Conservation (phyloP, 148 eudicot species). For the Beta vulgaris region DNA sequence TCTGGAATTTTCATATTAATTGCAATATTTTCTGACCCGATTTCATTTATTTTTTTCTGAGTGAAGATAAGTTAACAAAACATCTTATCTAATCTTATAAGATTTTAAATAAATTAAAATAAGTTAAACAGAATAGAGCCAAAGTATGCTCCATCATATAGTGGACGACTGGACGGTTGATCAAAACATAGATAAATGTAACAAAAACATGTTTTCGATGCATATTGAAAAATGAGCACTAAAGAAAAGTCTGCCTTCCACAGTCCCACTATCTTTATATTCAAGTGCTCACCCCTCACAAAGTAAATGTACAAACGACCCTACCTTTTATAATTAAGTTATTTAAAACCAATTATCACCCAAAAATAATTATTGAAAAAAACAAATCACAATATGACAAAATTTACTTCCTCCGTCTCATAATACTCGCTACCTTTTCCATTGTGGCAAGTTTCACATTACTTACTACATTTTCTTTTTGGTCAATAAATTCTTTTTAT, state of each 20-base stretch:
- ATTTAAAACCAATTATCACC: background rate
- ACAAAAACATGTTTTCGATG: conserved; percentile 1
- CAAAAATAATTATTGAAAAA: background rate
- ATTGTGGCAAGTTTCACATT: too few relatives aligned
- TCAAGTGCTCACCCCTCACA: conserved; percentile 11
- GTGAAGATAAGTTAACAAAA: too few relatives aligned
- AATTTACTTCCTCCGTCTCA: too few relatives aligned
- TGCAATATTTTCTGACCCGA: too few relatives aligned
- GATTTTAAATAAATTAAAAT: too few relatives aligned
- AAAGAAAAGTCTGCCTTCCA: background rate
- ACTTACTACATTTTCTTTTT: too few relatives aligned
- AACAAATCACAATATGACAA: background rate
- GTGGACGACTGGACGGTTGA: background rate
- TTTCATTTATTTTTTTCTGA: too few relatives aligned
- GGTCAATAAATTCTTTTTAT: too few relatives aligned
- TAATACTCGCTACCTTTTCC: background rate
- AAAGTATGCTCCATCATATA: too few relatives aligned
- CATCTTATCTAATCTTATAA: too few relatives aligned
- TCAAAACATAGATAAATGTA: background rate
- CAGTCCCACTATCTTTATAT: background rate
- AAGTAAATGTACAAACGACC: background rate
- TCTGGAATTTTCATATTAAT: too few relatives aligned
- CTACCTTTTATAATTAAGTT: background rate
- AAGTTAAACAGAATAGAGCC: too few relatives aligned
- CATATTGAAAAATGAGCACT: background rate